Conservation (phyloP, 192 early-diverging fungal species). For the Linnemannia hyalina region DNA sequence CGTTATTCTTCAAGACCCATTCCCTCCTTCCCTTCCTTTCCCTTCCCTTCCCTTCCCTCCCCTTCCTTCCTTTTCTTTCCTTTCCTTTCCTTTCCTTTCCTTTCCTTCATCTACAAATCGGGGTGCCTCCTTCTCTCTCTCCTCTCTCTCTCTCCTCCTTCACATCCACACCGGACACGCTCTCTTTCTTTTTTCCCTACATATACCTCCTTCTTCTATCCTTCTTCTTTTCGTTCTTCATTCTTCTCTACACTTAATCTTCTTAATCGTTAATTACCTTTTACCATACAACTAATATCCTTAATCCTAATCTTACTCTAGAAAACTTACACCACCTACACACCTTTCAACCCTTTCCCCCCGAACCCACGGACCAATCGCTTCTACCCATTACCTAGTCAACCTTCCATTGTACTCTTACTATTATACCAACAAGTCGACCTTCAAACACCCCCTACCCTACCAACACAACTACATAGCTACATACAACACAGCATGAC, state of each 20-base stretch:
- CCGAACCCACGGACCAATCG: neutral
- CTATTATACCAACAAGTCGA: neutral
- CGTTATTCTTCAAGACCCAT: slow-evolving; percentile 1
- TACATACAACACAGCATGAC: slow-evolving; percentile 12
- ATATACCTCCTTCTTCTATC: neutral
- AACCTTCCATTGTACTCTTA: neutral
- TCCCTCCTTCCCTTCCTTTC: neutral
- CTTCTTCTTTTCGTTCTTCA: neutral
- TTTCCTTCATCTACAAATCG: neutral
- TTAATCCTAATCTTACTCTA: neutral
- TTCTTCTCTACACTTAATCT: neutral
- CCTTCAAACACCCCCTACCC: neutral
- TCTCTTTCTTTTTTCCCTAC: neutral
- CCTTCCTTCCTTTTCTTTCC: neutral
- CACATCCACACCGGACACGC: neutral
- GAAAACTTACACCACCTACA: neutral
- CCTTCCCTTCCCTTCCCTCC: neutral
- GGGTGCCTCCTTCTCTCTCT: neutral
- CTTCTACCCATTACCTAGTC: neutral
- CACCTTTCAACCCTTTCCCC: neutral
- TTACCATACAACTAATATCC: neutral
- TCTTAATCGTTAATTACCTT: neutral
- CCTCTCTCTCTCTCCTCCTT: neutral
- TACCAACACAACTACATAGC: neutral
- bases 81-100: neutral